A percentile compares a stretch with the other conserved stretches of the same genome.
phyloP scores from a whole-genome alignment of 139 green algal genomes.

The Coelastrella sp. region DNA sequence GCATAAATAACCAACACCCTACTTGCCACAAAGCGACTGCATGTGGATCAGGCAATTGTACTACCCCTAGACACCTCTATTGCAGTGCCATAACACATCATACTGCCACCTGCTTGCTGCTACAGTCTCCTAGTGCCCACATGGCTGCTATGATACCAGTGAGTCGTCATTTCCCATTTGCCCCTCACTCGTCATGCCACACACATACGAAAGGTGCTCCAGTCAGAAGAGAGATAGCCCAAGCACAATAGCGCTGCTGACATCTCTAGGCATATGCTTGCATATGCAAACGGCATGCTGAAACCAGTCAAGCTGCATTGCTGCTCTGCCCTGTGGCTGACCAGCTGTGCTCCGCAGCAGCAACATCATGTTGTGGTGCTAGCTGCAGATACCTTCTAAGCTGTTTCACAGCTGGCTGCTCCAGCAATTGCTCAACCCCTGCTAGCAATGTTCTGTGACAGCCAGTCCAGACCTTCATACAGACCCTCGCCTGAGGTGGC shows the following conservation, averaged over 20 bases:
- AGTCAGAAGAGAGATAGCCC: not conserved
- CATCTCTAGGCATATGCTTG: not conserved
- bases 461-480: conserved; percentile 98
- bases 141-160: too few relatives aligned
- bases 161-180: too few relatives aligned
- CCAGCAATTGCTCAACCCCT: not conserved
- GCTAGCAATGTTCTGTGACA: conserved; percentile 65
- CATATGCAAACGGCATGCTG: not conserved
- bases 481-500: conserved; percentile 97
- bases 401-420: not conserved
- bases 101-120: too few relatives aligned
- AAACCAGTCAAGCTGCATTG: not conserved
- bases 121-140: too few relatives aligned
- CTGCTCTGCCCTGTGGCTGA: not conserved
- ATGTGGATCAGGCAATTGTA: not conserved
- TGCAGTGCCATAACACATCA: not conserved
- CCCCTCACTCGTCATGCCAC: not conserved
- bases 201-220: not conserved
- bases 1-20: too few relatives aligned
- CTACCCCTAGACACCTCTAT: not conserved
- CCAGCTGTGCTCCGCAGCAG: not conserved
- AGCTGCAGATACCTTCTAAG: not conserved
- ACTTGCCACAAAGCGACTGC: too few relatives aligned
- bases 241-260: not conserved
- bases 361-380: not conserved